phyloP scores from a whole-genome alignment of 768 basidiomycete genomes.

The Sarcodon sp. region DNA sequence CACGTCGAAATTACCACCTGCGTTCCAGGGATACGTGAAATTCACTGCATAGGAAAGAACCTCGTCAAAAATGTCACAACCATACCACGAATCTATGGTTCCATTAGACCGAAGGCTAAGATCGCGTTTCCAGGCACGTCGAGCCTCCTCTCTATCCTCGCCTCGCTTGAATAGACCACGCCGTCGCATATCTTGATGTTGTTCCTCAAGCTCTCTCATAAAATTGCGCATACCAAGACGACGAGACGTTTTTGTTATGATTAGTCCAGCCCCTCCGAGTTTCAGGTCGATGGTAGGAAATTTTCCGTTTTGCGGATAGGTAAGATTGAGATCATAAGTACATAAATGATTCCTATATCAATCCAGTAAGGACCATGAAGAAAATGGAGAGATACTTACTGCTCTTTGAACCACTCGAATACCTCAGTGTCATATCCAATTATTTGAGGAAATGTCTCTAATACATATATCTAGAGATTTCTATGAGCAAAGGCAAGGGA shows the following conservation, averaged over 20 bases:
- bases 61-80: constrained; percentile 49
- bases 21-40: constrained; percentile 47
- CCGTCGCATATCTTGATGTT: constrained; percentile 3
- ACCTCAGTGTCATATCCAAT: constrained; percentile 61
- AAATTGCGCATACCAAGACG: background rate
- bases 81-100: constrained; percentile 25
- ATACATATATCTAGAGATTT: constrained; percentile 29
- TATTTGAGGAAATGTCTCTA: constrained; percentile 67
- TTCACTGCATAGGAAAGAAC: constrained; percentile 64
- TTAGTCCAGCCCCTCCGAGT: background rate
- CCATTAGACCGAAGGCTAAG: constrained; percentile 35
- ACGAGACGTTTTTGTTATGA: background rate
- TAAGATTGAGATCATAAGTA: constrained; percentile 51
- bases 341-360: constrained; percentile 40
- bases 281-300: constrained; percentile 24
- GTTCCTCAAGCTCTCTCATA: background rate
- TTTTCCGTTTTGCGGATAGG: constrained; percentile 48
- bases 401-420: constrained; percentile 53
- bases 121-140: constrained; percentile 33
- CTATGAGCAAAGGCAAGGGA: background rate
- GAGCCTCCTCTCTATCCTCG: constrained; percentile 10
- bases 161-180: constrained; percentile 9
- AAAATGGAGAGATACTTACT: constrained; percentile 27
- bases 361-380: background rate
- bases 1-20: constrained; percentile 6